Evolutionary conservation across 2,329 filamentous ascomycete species (phyloP), one percentile per base, ranked within the genome.

Genomic region (Pseudonectria buxi): DNA sequence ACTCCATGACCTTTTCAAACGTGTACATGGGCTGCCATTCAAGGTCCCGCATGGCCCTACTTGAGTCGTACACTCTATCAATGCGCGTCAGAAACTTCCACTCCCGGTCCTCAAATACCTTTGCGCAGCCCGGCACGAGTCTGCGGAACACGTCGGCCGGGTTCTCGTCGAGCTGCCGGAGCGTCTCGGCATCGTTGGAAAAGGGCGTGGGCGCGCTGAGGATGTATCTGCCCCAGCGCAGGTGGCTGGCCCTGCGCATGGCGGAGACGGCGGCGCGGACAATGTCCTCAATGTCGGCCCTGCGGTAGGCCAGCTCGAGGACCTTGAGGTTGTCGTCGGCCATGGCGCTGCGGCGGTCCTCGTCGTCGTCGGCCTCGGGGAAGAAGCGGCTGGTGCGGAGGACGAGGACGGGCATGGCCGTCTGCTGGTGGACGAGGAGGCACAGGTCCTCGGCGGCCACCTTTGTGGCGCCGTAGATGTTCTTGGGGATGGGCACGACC

Each of bases 381-480:
- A 71, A 71, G 57, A 72, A 72, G 32, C 68, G 63, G 32, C 61
- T 65, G 3, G 63, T 64, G n/a, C 68, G 62, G 7, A 72, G 55
- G 6, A 72, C 55, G 0, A 72, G 26, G 1, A 64, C 51, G 0
- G 68, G 67, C 43, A 72, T 45, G 2, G 45, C 41, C 1, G 55
- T 57, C 35, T 68, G 57, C 10, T 47, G 45, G 28, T 68, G 61
- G 2, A 67, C 40, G 6, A 72, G 56, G 10, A 51, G 54, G 45
- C 67, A 71, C 22, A 72, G 38, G 33, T 71, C 67, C 41, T 72
- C 69, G 4, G 69, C 69, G 2, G 66, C 65, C 12, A 60, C 54
- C 32, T 72, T 72, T 13, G 68, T 72, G 4, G 60, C 58, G 35
- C 69, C 69, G 43, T 71, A 70, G 29, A 70, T 67, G 47, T 71